phyloP scores from a whole-genome alignment of 805 yeast genomes.

The Blastobotrys mokoenaii region DNA sequence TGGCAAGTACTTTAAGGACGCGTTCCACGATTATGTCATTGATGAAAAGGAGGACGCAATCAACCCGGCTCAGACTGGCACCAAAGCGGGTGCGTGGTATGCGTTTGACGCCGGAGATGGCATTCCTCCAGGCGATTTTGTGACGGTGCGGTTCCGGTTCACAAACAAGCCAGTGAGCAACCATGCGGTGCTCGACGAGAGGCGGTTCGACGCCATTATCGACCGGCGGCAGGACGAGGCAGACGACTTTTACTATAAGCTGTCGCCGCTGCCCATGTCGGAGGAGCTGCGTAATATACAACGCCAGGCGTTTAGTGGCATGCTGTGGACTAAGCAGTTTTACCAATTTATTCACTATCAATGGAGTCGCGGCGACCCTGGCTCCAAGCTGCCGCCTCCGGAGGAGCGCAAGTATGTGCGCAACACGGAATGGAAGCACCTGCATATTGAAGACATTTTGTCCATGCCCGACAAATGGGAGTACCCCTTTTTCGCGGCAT shows the following conservation, averaged over 20 bases:
- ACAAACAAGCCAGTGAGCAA: constrained; percentile 33
- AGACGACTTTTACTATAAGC: constrained; percentile 84
- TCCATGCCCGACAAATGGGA: constrained; percentile 95
- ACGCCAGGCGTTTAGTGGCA: constrained; percentile 90
- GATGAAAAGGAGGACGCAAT: constrained; percentile 50
- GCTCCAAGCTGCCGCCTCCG: constrained; percentile 62
- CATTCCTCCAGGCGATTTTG: constrained; percentile 81
- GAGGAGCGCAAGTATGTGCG: constrained; percentile 78
- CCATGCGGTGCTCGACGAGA: constrained; percentile 37
- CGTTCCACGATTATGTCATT: constrained; percentile 77
- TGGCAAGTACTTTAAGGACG: constrained; percentile 67
- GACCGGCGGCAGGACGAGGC: constrained; percentile 77
- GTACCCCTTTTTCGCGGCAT: constrained; percentile 91
- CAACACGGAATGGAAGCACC: constrained; percentile 80
- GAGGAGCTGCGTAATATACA: constrained; percentile 75
- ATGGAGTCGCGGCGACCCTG: constrained; percentile 84
- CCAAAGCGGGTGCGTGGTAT: constrained; percentile 81
- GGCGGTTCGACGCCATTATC: constrained; percentile 59
- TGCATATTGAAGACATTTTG: constrained; percentile 78
- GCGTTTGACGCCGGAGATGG: constrained; percentile 68
- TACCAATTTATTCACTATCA: constrained; percentile 78
- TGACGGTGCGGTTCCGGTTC: constrained; percentile 71
- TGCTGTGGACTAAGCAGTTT: constrained; percentile 89
- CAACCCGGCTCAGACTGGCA: constrained; percentile 66
- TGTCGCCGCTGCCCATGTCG: constrained; percentile 75